Conservation (phyloP, 768 basidiomycete species). For the Leccinum obscurum region DNA sequence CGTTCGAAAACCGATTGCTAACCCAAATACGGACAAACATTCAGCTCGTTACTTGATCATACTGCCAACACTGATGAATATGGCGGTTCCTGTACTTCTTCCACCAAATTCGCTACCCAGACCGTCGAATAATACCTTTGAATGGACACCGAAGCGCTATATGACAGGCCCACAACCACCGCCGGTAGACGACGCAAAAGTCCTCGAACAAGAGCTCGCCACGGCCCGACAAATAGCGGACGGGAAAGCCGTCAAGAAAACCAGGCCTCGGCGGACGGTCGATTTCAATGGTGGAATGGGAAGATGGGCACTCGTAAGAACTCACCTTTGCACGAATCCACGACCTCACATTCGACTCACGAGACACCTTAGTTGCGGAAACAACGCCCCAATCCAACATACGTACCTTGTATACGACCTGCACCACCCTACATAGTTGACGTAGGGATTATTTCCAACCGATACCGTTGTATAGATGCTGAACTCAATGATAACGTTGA, state of each 20-base stretch:
- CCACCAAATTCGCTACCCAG: constrained; percentile 44
- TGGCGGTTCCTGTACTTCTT: constrained; percentile 54
- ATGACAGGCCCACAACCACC: constrained; percentile 73
- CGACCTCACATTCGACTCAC: not conserved
- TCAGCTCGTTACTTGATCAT: no score
- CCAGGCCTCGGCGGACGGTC: constrained; percentile 88
- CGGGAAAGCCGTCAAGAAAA: constrained; percentile 86
- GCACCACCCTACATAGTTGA: constrained; percentile 88
- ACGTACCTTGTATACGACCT: constrained; percentile 77
- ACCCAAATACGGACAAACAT: no score
- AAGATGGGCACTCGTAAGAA: constrained; percentile 77
- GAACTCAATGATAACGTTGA: constrained; percentile 26
- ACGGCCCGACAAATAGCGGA: constrained; percentile 70
- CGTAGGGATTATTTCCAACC: constrained; percentile 47
- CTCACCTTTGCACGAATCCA: constrained; percentile 3
- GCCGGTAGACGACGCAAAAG: constrained; percentile 70
- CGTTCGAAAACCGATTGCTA: no score
- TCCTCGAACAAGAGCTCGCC: constrained; percentile 78
- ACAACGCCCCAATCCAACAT: constrained; percentile 75
- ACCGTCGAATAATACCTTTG: constrained; percentile 43
- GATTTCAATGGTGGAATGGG: constrained; percentile 91
- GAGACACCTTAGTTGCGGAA: constrained; percentile 58
- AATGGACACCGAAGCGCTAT: constrained; percentile 78
- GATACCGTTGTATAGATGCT: constrained; percentile 20
- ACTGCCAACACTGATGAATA: constrained; percentile 1